A percentile compares a stretch with the other conserved stretches of the same genome.
These are phyloP conservation scores for Pseudogymnoascus pannorum DNA, from an alignment of 2,329 filamentous ascomycete species.

Conservation along the genomic window DNA sequence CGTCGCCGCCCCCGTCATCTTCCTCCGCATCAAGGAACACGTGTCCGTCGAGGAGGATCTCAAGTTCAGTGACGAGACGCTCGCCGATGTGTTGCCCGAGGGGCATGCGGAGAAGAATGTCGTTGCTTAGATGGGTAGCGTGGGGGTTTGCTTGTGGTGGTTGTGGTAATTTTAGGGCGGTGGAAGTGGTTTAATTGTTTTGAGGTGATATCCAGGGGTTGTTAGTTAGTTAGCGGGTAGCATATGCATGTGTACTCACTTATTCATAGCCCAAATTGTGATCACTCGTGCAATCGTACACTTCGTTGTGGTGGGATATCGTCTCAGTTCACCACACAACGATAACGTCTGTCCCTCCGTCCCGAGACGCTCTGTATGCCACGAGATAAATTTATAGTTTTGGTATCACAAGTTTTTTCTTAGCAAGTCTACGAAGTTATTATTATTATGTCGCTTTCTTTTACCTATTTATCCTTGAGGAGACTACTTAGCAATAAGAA, in stretches of 20 bases:
- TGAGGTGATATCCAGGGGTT: background rate
- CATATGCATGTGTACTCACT: background rate
- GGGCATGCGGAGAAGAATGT: slow-evolving; percentile 14
- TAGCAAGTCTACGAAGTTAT: no score
- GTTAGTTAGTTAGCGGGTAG: background rate
- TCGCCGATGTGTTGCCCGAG: slow-evolving; percentile 54
- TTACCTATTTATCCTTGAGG: no score
- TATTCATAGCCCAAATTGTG: background rate
- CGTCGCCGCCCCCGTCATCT: slow-evolving; percentile 71
- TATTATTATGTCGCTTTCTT: no score
- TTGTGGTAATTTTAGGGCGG: background rate
- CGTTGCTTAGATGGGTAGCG: slow-evolving; percentile 9
- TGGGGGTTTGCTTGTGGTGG: background rate
- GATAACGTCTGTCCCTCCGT: no score
- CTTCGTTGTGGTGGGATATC: no score
- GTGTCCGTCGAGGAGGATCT: slow-evolving; percentile 75
- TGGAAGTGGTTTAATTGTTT: background rate
- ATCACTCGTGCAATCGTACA: no score
- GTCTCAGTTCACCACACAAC: no score
- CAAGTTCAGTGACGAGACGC: slow-evolving; percentile 75
- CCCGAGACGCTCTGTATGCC: no score
- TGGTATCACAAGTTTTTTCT: no score
- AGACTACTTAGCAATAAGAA: no score
- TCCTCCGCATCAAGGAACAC: slow-evolving; percentile 73
- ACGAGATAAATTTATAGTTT: no score